These are phyloP conservation scores for Cryptococcus sp. DNA, from an alignment of 1,284 basidiomycete species.

Conservation along the genomic window DNA sequence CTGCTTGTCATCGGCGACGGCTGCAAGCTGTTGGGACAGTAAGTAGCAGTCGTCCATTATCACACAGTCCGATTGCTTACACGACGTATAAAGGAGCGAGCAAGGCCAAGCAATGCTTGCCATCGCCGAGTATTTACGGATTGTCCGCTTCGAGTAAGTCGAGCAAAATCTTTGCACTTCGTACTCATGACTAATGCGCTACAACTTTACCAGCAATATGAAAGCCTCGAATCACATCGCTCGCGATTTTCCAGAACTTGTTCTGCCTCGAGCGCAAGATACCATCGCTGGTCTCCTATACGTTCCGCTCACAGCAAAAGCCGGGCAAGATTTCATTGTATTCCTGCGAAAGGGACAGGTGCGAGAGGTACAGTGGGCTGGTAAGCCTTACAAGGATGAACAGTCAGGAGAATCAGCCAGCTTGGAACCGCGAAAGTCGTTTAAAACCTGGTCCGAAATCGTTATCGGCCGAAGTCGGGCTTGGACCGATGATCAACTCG, in stretches of 20 bases:
- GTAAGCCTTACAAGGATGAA: slow-evolving; percentile 65
- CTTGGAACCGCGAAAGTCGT: slow-evolving; percentile 75
- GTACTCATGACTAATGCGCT: background rate
- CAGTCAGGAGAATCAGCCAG: slow-evolving; percentile 45
- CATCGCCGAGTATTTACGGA: slow-evolving; percentile 78
- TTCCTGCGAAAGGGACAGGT: slow-evolving; percentile 78
- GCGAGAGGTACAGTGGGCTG: slow-evolving; percentile 74
- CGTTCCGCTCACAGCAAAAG: slow-evolving; percentile 68
- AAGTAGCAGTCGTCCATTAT: slow-evolving; percentile 1
- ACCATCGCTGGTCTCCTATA: slow-evolving; percentile 76
- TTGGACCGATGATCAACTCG: slow-evolving; percentile 86
- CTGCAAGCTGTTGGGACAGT: slow-evolving; percentile 75
- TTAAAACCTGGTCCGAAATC: slow-evolving; percentile 79
- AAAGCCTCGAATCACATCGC: slow-evolving; percentile 71
- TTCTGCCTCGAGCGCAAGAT: slow-evolving; percentile 67
- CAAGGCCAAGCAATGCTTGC: slow-evolving; percentile 84
- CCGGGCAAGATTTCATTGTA: slow-evolving; percentile 73
- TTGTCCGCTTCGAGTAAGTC: slow-evolving; percentile 70
- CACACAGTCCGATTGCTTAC: background rate
- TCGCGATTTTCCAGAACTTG: slow-evolving; percentile 73
- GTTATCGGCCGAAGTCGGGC: slow-evolving; percentile 69
- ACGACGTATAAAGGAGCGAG: slow-evolving; percentile 54
- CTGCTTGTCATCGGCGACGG: slow-evolving; percentile 82
- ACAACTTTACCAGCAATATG: slow-evolving; percentile 52
- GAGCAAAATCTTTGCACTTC: background rate